Evolutionary conservation across 2,329 filamentous ascomycete genomes (phyloP).

Genomic region (Colletotrichum higginsianum): DNA sequence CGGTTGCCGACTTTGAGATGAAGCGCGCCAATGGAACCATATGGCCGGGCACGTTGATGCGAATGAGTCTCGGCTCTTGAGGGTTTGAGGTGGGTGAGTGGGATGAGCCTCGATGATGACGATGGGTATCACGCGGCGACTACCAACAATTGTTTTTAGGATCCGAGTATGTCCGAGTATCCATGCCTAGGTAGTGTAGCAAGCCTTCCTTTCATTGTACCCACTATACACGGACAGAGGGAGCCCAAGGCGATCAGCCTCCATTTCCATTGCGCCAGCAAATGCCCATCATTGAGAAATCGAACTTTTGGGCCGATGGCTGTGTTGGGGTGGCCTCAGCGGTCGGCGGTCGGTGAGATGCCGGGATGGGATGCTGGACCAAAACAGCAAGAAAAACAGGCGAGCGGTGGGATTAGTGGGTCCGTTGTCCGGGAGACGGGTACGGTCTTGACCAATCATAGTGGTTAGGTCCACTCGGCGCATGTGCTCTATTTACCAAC

Average conservation of each 20-base stretch:
- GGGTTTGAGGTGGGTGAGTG: not conserved
- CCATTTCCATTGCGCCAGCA: not conserved
- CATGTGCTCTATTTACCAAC: constrained; percentile 41
- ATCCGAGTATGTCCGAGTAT: not conserved
- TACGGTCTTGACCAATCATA: constrained; percentile 10
- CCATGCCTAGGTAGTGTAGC: not conserved
- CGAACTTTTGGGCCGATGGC: not conserved
- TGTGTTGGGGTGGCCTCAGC: constrained; percentile 6
- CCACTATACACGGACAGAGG: not conserved
- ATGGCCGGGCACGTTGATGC: constrained; percentile 10
- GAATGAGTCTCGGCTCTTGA: not conserved
- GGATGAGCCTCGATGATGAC: not conserved
- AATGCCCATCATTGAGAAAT: not conserved
- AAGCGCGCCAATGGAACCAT: not conserved
- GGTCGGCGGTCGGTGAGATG: constrained; percentile 15
- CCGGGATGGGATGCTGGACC: not conserved
- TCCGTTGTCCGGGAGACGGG: constrained; percentile 25
- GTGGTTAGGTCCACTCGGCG: constrained; percentile 25
- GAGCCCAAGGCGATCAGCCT: not conserved
- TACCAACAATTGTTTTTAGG: not conserved
- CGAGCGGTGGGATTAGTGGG: not conserved
- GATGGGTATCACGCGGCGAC: not conserved
- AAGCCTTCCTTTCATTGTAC: not conserved
- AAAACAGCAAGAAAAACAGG: constrained; percentile 13
- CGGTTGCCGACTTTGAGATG: constrained; percentile 1